phyloP scores from a whole-genome alignment of 2,329 filamentous ascomycete genomes.

The Didymella glomerata region DNA sequence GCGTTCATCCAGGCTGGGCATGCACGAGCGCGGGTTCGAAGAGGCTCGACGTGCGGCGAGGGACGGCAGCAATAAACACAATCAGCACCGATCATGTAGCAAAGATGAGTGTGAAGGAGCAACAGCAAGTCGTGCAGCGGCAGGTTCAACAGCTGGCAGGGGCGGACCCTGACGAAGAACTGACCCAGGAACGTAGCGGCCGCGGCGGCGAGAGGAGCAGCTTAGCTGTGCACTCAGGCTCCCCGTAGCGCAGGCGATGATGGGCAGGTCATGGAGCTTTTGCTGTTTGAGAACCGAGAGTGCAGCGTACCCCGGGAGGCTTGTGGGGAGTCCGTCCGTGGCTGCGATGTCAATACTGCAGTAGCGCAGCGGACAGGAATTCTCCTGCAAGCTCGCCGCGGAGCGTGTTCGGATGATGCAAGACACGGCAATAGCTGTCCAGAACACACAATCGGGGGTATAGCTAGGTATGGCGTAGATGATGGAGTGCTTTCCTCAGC shows the following conservation, averaged over 20 bases:
- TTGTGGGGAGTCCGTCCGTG: slow-evolving; percentile 30
- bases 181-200: slow-evolving; percentile 32
- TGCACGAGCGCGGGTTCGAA: slow-evolving; percentile 32
- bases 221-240: slow-evolving; percentile 26
- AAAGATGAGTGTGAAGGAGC: slow-evolving; percentile 35
- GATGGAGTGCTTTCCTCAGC: slow-evolving; percentile 29
- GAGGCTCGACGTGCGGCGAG: slow-evolving; percentile 35
- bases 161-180: slow-evolving; percentile 30
- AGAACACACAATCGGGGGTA: slow-evolving; percentile 20
- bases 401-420: slow-evolving; percentile 46
- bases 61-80: slow-evolving; percentile 45
- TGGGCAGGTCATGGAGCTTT: slow-evolving; percentile 47
- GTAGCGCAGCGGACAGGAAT: slow-evolving; percentile 31
- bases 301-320: slow-evolving; percentile 35
- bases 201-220: slow-evolving; percentile 32
- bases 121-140: slow-evolving; percentile 41
- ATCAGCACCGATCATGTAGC: slow-evolving; percentile 37
- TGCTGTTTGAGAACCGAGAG: slow-evolving; percentile 48
- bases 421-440: slow-evolving; percentile 34
- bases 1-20: slow-evolving; percentile 38
- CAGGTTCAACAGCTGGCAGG: slow-evolving; percentile 37
- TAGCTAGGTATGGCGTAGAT: slow-evolving; percentile 25
- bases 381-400: slow-evolving; percentile 31
- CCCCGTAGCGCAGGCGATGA: slow-evolving; percentile 10
- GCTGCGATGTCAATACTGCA: slow-evolving; percentile 41